Conservation (phyloP, 2,329 filamentous ascomycete genomes). For the Bisporella sp. region DNA sequence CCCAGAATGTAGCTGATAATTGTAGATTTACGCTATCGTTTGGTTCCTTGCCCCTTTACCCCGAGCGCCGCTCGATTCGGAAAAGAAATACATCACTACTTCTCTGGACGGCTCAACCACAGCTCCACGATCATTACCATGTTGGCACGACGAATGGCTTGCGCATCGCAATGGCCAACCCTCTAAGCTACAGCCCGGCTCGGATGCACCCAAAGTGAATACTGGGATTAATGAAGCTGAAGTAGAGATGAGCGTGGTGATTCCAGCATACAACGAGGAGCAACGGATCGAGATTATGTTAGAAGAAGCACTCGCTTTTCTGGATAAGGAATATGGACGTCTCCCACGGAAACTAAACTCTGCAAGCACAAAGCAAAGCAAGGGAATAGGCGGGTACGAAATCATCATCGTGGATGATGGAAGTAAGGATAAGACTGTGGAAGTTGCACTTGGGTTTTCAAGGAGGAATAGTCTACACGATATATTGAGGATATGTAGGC, state of each 20-base stretch:
- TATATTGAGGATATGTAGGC: slow-evolving; percentile 69
- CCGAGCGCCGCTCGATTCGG: slow-evolving; percentile 63
- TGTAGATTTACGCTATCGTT: slow-evolving; percentile 62
- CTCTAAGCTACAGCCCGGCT: slow-evolving; percentile 32
- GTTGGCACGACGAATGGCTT: slow-evolving; percentile 78
- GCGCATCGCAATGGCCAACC: slow-evolving; percentile 41
- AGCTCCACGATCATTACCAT: slow-evolving; percentile 57
- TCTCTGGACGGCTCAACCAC: slow-evolving; percentile 53
- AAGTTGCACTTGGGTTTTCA: slow-evolving; percentile 76
- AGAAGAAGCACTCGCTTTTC: slow-evolving; percentile 81
- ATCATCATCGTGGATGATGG: slow-evolving; percentile 90
- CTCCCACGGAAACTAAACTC: slow-evolving; percentile 28
- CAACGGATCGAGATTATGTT: slow-evolving; percentile 76
- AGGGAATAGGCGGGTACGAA: slow-evolving; percentile 65
- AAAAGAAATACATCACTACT: slow-evolving; percentile 80
- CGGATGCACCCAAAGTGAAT: slow-evolving; percentile 25
- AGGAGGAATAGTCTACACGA: slow-evolving; percentile 67
- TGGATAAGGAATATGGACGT: slow-evolving; percentile 69
- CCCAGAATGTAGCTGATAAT: slow-evolving; percentile 3
- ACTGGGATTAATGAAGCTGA: slow-evolving; percentile 60
- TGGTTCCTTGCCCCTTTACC: slow-evolving; percentile 75
- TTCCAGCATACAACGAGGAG: slow-evolving; percentile 94
- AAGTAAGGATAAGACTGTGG: slow-evolving; percentile 72
- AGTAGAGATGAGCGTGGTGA: slow-evolving; percentile 83
- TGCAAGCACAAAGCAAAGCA: slow-evolving; percentile 27